phyloP scores from a whole-genome alignment of 129 eudicot genomes.

The Logfia minima region DNA sequence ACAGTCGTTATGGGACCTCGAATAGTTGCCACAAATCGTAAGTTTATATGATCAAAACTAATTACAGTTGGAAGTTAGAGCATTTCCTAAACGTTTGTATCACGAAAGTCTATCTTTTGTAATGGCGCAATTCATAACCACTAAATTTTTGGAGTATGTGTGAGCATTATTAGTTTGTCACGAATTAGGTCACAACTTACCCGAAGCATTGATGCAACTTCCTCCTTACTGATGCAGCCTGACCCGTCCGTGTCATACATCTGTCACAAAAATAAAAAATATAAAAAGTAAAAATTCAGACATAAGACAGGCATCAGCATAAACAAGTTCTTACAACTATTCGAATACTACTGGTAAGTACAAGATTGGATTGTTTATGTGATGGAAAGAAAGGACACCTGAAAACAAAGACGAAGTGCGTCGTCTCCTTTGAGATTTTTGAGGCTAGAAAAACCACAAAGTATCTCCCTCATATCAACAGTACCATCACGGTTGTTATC shows the following conservation, averaged over 20 bases:
- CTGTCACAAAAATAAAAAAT: slow-evolving; percentile 27
- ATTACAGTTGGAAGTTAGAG: no score
- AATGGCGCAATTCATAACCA: no score
- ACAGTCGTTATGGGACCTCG: no score
- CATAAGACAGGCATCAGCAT: background rate
- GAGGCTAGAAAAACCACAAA: slow-evolving; percentile 76
- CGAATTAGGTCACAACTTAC: slow-evolving; percentile 29
- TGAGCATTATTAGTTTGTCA: background rate
- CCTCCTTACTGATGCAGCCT: slow-evolving; percentile 85
- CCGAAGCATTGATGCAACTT: slow-evolving; percentile 80
- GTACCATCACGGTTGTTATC: slow-evolving; percentile 81
- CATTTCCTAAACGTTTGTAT: no score
- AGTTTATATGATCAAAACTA: no score
- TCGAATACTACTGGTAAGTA: no score
- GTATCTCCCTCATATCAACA: slow-evolving; percentile 83
- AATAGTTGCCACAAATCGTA: no score
- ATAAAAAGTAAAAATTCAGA: no score
- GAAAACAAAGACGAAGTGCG: slow-evolving; percentile 80
- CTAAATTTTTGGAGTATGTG: background rate
- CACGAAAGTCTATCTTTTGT: no score
- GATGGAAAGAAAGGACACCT: slow-evolving; percentile 39
- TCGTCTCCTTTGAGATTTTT: slow-evolving; percentile 73
- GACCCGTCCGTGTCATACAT: slow-evolving; percentile 84
- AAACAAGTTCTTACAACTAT: background rate
- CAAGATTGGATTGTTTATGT: background rate